Conservation (phyloP, 768 basidiomycete species). For the Rossbeevera mucosa region DNA sequence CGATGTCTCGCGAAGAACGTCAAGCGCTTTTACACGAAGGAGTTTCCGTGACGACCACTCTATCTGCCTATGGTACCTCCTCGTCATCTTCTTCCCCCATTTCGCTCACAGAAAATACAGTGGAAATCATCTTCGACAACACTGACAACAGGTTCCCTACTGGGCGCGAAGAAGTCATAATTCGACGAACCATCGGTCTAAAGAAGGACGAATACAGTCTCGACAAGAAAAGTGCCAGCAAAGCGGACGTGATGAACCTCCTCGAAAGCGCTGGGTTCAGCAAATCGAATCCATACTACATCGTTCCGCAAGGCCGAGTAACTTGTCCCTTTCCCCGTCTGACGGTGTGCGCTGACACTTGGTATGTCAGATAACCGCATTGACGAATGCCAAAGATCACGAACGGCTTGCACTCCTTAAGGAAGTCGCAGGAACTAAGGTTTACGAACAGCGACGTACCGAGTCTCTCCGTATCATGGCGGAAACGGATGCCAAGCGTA, state of each 20-base stretch:
- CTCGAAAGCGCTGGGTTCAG: conserved; percentile 97
- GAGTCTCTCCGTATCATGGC: conserved; percentile 97
- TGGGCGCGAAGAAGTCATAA: conserved; percentile 76
- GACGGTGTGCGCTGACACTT: conserved; percentile 8
- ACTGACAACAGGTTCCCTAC: conserved; percentile 92
- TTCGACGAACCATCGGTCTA: conserved; percentile 90
- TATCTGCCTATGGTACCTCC: conserved; percentile 79
- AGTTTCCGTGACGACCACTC: conserved; percentile 77
- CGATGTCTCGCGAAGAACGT: conserved; percentile 90
- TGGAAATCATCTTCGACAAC: conserved; percentile 96
- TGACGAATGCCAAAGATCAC: conserved; percentile 95
- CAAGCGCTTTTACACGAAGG: conserved; percentile 94
- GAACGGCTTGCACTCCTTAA: conserved; percentile 93
- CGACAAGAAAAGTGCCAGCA: conserved; percentile 91
- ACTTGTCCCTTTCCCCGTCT: conserved; percentile 26
- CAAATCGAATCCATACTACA: conserved; percentile 98
- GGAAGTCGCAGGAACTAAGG: conserved; percentile 97
- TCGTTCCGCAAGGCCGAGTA: conserved; percentile 96
- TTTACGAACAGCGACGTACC: conserved; percentile 89
- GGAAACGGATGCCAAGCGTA: conserved; percentile 89
- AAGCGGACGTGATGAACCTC: conserved; percentile 96
- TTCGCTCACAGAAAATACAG: conserved; percentile 24
- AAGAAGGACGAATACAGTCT: conserved; percentile 99
- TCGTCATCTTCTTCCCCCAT: not conserved
- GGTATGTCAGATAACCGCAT: conserved; percentile 71